These are phyloP conservation scores for Penicillium psychrofluorescens DNA, from an alignment of 495 filamentous ascomycete genomes.

Conservation along the genomic window DNA sequence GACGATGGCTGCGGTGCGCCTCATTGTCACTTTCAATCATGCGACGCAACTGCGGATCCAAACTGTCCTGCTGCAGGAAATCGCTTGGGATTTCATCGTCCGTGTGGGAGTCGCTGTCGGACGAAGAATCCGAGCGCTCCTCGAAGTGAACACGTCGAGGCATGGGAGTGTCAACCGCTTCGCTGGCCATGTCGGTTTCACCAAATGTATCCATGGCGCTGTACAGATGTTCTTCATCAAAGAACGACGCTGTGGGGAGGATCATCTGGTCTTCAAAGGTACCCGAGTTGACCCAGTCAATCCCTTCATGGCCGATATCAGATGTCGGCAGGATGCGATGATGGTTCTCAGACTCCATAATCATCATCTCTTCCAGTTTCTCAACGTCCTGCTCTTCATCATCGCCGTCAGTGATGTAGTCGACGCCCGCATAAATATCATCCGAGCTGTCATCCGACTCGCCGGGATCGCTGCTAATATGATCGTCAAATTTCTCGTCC, in stretches of 20 bases:
- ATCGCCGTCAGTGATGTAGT: conserved; percentile 70
- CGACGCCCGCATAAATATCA: conserved; percentile 66
- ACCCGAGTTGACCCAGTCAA: conserved; percentile 54
- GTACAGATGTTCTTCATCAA: conserved; percentile 46
- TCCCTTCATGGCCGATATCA: conserved; percentile 26
- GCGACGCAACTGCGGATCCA: conserved; percentile 61
- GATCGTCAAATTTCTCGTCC: conserved; percentile 62
- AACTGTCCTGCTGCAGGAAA: conserved; percentile 61
- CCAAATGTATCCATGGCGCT: conserved; percentile 39
- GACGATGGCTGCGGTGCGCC: conserved; percentile 33
- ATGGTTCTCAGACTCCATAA: conserved; percentile 52
- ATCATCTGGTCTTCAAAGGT: conserved; percentile 42
- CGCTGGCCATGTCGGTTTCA: conserved; percentile 36
- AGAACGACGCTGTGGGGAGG: conserved; percentile 38
- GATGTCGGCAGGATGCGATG: conserved; percentile 18
- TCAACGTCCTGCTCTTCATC: conserved; percentile 69
- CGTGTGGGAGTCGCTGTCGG: conserved; percentile 43
- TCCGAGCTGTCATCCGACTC: conserved; percentile 43
- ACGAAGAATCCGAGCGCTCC: conserved; percentile 43
- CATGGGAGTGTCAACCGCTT: conserved; percentile 34
- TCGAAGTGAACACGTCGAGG: conserved; percentile 46
- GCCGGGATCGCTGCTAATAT: conserved; percentile 24
- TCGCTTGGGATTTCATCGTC: conserved; percentile 61
- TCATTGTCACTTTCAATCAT: conserved; percentile 60
- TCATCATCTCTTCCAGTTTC: conserved; percentile 65